phyloP scores from a whole-genome alignment of 768 basidiomycete species.

The Kwoniella europaea region DNA sequence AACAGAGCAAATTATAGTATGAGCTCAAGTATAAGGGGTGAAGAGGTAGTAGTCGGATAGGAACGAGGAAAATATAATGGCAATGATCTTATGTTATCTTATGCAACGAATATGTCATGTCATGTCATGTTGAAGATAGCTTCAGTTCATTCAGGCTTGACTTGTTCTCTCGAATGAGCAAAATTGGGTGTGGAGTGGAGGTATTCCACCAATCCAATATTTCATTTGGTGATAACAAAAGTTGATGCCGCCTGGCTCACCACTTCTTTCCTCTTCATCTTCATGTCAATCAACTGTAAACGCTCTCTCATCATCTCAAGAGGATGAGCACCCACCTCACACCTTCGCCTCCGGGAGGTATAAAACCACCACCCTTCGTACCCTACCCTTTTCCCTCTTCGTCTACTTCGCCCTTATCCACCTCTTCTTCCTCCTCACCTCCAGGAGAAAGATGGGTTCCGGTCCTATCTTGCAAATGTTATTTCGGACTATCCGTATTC shows the following conservation, averaged over 20 bases:
- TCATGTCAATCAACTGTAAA: too few relatives aligned
- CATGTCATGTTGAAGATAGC: not conserved
- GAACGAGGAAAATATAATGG: not conserved
- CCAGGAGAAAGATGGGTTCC: conserved; percentile 18
- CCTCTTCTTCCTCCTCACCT: not conserved
- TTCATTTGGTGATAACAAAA: not conserved
- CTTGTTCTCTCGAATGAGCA: too few relatives aligned
- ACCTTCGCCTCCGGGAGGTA: not conserved
- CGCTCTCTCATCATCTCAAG: too few relatives aligned
- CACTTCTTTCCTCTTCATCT: too few relatives aligned
- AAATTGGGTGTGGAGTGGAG: not conserved
- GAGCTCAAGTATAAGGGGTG: too few relatives aligned
- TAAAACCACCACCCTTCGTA: conserved; percentile 6
- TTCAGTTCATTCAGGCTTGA: too few relatives aligned
- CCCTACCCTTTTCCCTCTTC: not conserved
- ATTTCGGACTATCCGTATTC: conserved; percentile 61
- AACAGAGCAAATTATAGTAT: not conserved
- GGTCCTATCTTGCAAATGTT: conserved; percentile 17
- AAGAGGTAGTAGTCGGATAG: not conserved
- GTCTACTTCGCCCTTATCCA: not conserved
- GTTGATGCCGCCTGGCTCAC: not conserved
- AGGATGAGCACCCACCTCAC: not conserved
- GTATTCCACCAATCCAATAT: not conserved
- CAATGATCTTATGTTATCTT: not conserved
- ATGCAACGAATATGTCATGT: not conserved